Conservation (phyloP, 2,329 filamentous ascomycete species). For the Fusarium compactum region DNA sequence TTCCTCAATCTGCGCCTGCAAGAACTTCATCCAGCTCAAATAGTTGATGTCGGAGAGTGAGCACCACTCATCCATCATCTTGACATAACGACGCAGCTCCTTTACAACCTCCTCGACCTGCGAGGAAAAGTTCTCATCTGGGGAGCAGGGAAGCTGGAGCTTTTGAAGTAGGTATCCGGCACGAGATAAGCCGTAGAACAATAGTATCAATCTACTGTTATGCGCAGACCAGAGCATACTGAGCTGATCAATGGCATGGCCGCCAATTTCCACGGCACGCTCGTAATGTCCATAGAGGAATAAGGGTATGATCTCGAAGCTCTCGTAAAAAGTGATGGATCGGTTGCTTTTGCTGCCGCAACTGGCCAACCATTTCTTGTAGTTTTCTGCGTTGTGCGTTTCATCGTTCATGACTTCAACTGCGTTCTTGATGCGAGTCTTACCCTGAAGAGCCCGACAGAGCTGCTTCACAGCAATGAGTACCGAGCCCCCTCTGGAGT, state of each 20-base stretch:
- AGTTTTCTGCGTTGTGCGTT: constrained; percentile 69
- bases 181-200: constrained; percentile 71
- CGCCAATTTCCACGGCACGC: constrained; percentile 68
- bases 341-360: constrained; percentile 70
- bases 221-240: constrained; percentile 69
- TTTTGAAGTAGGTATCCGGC: constrained; percentile 64
- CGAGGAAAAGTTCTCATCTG: constrained; percentile 57
- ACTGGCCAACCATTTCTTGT: constrained; percentile 69
- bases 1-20: constrained; percentile 77
- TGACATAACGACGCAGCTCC: constrained; percentile 66
- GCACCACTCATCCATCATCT: constrained; percentile 73
- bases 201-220: constrained; percentile 66
- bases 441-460: constrained; percentile 78
- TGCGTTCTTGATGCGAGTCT: constrained; percentile 68
- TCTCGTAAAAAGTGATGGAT: constrained; percentile 76
- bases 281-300: constrained; percentile 74
- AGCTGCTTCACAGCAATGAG: constrained; percentile 75
- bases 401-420: constrained; percentile 73
- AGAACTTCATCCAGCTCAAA: constrained; percentile 73
- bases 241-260: constrained; percentile 60
- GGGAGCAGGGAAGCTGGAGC: constrained; percentile 61
- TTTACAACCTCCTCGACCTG: constrained; percentile 63
- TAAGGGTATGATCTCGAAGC: constrained; percentile 71
- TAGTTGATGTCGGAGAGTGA: constrained; percentile 78
- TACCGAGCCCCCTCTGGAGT: constrained; percentile 77